These are phyloP conservation scores for Gracilaria caudata DNA, from an alignment of 23 red algal species.

Conservation along the genomic window DNA sequence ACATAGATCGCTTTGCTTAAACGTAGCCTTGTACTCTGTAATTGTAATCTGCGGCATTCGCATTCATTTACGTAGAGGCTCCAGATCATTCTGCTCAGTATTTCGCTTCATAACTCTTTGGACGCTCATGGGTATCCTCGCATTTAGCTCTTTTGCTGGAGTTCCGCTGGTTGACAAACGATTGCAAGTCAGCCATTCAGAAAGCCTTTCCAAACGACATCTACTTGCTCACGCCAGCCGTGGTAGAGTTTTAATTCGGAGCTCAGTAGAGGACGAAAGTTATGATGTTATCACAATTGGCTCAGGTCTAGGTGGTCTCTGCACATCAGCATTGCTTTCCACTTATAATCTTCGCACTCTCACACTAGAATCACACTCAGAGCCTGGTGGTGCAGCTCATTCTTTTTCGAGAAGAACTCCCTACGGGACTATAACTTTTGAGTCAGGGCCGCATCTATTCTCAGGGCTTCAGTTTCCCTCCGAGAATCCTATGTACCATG, in stretches of 20 bases:
- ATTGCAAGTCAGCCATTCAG: background rate
- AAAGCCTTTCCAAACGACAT: background rate
- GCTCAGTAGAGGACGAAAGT: background rate
- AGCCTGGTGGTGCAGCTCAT: constrained; percentile 74
- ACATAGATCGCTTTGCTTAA: too few relatives aligned
- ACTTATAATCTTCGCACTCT: constrained; percentile 39
- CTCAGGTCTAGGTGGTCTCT: constrained; percentile 71
- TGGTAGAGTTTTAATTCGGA: background rate
- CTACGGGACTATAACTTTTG: constrained; percentile 50
- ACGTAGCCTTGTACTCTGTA: background rate
- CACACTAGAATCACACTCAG: constrained; percentile 66
- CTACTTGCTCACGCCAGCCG: background rate
- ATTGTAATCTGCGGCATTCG: background rate
- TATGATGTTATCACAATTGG: constrained; percentile 78
- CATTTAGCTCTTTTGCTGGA: background rate
- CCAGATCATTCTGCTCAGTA: background rate
- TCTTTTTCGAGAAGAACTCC: constrained; percentile 50
- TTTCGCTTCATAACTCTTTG: background rate
- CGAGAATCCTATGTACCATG: constrained; percentile 60
- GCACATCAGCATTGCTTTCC: constrained; percentile 70
- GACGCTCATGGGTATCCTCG: background rate
- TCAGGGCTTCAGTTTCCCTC: constrained; percentile 63
- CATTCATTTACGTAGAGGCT: background rate
- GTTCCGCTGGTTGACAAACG: background rate
- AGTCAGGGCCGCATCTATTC: constrained; percentile 71